Base-by-base conservation (phyloP, 306 rosid species). In the Gastrolobium bilobum region DNA sequence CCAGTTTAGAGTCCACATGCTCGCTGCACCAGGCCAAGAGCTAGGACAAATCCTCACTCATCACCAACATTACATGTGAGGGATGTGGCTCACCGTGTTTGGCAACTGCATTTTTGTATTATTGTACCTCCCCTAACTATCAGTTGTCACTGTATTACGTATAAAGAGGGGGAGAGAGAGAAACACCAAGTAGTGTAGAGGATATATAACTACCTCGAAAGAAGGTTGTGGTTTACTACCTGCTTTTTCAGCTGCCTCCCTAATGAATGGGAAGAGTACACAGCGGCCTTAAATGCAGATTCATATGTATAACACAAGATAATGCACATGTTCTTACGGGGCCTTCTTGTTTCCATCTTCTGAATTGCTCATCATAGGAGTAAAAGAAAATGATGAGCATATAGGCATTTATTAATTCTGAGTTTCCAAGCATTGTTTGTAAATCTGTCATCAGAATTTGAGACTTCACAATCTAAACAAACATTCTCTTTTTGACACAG, bases 1-100 rank as follows among this genome's bases (percentile, higher is more conserved):
- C 20, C 52, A 80, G 33, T 73, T 65, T 64, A 44, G 79, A 53
- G 84, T 65, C 75, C 75, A 81, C 86, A 71, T 68, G 82, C 70
- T 76, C 69, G 62, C 1, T 69, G 78, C 61, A 61, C 29, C 74
- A 76, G 15, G 50, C 73, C 81, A 82, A 72, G 43, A 81, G 52
- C 74, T 20, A 53, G 69, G 74, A 82, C 69, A 82, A 82, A 3
- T 62, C 42, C 79, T 69, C 0, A 4, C 31, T 33, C 11, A 34
- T 43, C 66, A 43, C 68, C 50, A 72, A 82, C 86, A 82, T 29
- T 20, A 70, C 82, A 82, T 71, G 86, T 82, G 78, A 60, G 26
- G 26, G 47, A 35, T 81, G 71, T 68, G 82, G 37, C 62, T 78
- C 79, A 70, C 77, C 65, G 31, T 81, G 62, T 59, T 81, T 67